Conservation (phyloP, 164 flowering plant genomes). For the Umbilicus rupestris region DNA sequence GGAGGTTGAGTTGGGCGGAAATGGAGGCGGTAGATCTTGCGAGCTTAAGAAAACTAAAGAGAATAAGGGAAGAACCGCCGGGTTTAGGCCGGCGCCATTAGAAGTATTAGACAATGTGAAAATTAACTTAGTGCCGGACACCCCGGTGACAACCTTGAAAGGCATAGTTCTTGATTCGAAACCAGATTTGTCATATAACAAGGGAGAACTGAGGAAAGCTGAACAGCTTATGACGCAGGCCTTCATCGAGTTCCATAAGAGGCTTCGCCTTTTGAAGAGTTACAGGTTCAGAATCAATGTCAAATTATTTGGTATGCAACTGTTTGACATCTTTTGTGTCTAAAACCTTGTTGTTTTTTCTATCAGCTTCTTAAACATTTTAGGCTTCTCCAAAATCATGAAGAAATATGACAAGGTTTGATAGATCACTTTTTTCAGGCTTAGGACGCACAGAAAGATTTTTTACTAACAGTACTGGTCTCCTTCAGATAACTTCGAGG, state of each 20-base stretch:
- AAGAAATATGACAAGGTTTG: slow-evolving; percentile 83
- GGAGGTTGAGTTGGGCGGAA: slow-evolving; percentile 39
- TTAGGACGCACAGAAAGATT: not conserved
- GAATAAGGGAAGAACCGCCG: not conserved
- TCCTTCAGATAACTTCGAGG: slow-evolving; percentile 37
- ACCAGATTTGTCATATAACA: slow-evolving; percentile 28
- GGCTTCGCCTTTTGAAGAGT: slow-evolving; percentile 56
- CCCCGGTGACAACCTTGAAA: slow-evolving; percentile 48
- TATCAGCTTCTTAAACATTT: slow-evolving; percentile 56
- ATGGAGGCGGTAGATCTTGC: not conserved
- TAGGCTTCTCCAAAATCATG: slow-evolving; percentile 77
- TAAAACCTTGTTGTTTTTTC: not conserved
- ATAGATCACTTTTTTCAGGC: not conserved
- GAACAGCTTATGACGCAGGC: slow-evolving; percentile 46
- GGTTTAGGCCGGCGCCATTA: slow-evolving; percentile 32
- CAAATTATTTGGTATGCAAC: not conserved
- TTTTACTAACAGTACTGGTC: not conserved
- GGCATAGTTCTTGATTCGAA: slow-evolving; percentile 25
- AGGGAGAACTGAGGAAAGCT: slow-evolving; percentile 40
- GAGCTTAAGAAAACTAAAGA: not conserved
- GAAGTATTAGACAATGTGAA: slow-evolving; percentile 44
- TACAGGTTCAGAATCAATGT: slow-evolving; percentile 34
- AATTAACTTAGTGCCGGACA: slow-evolving; percentile 43
- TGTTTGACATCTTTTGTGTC: not conserved
- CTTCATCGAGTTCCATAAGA: slow-evolving; percentile 46